phyloP scores from a whole-genome alignment of 768 basidiomycete genomes.

The Naganishia randhawae region DNA sequence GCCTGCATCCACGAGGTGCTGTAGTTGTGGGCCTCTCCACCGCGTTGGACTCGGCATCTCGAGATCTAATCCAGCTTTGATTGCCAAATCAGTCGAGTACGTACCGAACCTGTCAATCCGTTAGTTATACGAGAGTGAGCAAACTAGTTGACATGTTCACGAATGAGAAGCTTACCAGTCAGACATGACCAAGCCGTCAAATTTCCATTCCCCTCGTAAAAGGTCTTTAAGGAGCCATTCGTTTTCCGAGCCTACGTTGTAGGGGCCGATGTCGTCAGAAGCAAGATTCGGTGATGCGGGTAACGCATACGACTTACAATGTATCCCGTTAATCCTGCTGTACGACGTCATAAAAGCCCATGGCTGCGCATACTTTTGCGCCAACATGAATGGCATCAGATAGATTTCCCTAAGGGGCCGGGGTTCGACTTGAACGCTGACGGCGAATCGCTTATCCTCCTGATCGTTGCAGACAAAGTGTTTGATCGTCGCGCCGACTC shows the following conservation, averaged over 20 bases:
- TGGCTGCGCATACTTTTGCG: constrained; percentile 51
- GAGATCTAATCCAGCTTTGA: constrained; percentile 62
- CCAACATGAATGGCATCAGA: constrained; percentile 59
- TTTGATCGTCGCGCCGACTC: constrained; percentile 70
- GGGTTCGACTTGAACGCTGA: constrained; percentile 51
- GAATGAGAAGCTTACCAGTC: constrained; percentile 53
- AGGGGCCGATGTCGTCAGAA: constrained; percentile 48
- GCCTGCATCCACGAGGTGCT: constrained; percentile 56
- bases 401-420: constrained; percentile 1
- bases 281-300: constrained; percentile 30
- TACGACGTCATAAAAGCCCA: constrained; percentile 53
- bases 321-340: constrained; percentile 61
- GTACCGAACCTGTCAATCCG: constrained; percentile 61
- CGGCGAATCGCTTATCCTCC: constrained; percentile 60
- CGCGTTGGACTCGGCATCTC: constrained; percentile 44
- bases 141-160: constrained; percentile 68
- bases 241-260: constrained; percentile 55
- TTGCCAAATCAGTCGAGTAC: constrained; percentile 62
- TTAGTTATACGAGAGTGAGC: no score
- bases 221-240: constrained; percentile 57
- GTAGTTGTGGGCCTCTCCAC: constrained; percentile 32
- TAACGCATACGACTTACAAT: constrained; percentile 60
- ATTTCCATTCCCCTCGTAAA: constrained; percentile 65
- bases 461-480: constrained; percentile 69
- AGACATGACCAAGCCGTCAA: constrained; percentile 61